Evolutionary conservation across 2,329 filamentous ascomycete genomes (phyloP).

Genomic region (Colletotrichum gigasporum): DNA sequence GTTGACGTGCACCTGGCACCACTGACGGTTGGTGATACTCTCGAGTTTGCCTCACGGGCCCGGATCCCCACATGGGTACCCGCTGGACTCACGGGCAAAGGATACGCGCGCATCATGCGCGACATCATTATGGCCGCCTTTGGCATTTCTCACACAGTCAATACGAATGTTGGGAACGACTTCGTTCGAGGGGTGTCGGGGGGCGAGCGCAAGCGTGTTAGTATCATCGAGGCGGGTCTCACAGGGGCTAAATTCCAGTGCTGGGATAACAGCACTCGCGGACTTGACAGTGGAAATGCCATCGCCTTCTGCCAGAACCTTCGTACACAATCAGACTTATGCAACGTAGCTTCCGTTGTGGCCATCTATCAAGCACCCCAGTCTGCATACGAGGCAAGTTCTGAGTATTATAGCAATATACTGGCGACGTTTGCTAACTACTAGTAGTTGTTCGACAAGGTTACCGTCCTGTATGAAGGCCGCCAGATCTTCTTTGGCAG

Average conservation of each 20-base stretch:
- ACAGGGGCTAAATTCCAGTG: constrained; percentile 36
- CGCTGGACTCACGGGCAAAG: constrained; percentile 51
- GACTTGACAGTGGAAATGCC: constrained; percentile 54
- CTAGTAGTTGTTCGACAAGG: constrained; percentile 64
- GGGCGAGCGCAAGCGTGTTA: constrained; percentile 52
- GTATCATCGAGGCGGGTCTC: constrained; percentile 35
- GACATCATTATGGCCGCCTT: constrained; percentile 64
- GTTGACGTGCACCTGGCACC: constrained; percentile 71
- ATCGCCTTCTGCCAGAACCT: constrained; percentile 64
- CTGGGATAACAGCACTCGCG: constrained; percentile 44
- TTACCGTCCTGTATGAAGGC: constrained; percentile 72
- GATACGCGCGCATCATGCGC: constrained; percentile 57
- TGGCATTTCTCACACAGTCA: constrained; percentile 33
- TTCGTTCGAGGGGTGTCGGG: constrained; percentile 33
- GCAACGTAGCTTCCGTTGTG: constrained; percentile 30
- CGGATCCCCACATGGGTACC: constrained; percentile 57
- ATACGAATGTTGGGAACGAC: constrained; percentile 35
- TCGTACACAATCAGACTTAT: constrained; percentile 51
- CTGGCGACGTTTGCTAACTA: not conserved
- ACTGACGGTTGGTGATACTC: constrained; percentile 68
- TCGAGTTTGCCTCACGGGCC: constrained; percentile 67
- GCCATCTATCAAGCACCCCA: constrained; percentile 35
- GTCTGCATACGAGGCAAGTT: constrained; percentile 34
- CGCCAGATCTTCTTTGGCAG: constrained; percentile 74
- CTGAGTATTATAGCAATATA: not conserved